Base-by-base conservation (phyloP, 2,329 filamentous ascomycete genomes). In the Xylariaceae sp. region DNA sequence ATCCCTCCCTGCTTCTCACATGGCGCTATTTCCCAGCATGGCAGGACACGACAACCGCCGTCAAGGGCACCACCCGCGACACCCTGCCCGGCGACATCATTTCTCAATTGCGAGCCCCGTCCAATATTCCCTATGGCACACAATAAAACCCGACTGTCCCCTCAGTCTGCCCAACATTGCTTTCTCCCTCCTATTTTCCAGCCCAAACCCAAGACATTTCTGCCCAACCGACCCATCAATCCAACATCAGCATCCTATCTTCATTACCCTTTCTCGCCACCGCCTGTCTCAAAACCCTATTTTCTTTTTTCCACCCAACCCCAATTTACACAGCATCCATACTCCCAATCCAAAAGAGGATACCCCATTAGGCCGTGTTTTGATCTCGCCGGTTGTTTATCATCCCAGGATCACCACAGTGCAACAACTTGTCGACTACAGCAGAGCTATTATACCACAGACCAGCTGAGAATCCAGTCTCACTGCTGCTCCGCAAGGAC, bases 131-230 rank as follows among this genome's bases (percentile, higher is more conserved):
- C 60, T 63, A 62, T 65, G 57, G 62, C 68, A 69, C 68, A 72
- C 63, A 72, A 74, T 81, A 81, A 81, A 81, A 80, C 74, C 77
- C 75, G 74, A 74, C 72, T 69, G 70, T 73, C 75, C 77, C 79
- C 77, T 74, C 68, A 70, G 66, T 65, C 67, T 72, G 71, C 72
- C 73, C 73, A 72, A 75, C 67, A 66, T 54, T 57, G 57, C 51
- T 67, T 65, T 65, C 65, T 70, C 65, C 63, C 65, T 70, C 64
- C 67, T 68, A 66, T 70, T 67, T 68, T 71, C 67, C 68, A 67
- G 69, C 70, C 70, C 68, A 70, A 72, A 66, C 55, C 63, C 56
- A 60, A 57, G 59, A 62, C 58, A 62, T 72, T 71, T 61, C 61
- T 71, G 71, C 73, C 71, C 72, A 74, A 73, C 67, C 56, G 59